phyloP scores from a whole-genome alignment of 208 protist genomes.

The Leishmania mexicana region DNA sequence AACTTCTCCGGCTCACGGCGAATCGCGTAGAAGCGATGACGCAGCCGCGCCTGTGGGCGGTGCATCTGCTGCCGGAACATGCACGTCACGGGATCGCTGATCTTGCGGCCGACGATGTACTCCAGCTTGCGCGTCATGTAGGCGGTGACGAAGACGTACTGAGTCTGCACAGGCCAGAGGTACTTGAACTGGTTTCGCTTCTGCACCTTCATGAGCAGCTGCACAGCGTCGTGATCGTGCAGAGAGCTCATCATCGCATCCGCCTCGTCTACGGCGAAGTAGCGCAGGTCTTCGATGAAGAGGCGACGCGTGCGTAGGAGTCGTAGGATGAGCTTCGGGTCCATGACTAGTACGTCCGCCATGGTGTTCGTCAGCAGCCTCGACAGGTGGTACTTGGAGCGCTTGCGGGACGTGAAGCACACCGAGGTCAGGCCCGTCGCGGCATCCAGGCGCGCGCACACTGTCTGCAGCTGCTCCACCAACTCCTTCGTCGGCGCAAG shows the following conservation, averaged over 20 bases:
- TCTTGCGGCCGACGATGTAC: constrained; percentile 61
- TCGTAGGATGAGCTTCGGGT: constrained; percentile 71
- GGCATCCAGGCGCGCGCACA: constrained; percentile 56
- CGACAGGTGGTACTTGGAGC: constrained; percentile 67
- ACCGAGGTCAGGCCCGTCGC: constrained; percentile 62
- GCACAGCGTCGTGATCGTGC: constrained; percentile 82
- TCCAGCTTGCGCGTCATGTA: constrained; percentile 84
- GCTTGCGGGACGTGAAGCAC: constrained; percentile 69
- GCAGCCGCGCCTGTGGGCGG: constrained; percentile 43
- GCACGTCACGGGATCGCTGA: constrained; percentile 56
- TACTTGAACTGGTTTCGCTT: constrained; percentile 79
- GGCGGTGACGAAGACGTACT: constrained; percentile 75
- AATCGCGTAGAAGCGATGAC: constrained; percentile 73
- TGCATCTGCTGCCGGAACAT: constrained; percentile 73
- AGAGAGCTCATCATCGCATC: constrained; percentile 74
- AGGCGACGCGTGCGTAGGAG: constrained; percentile 72
- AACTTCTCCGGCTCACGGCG: constrained; percentile 68
- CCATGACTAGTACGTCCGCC: constrained; percentile 83
- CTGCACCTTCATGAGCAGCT: constrained; percentile 76
- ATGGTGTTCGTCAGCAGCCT: constrained; percentile 63
- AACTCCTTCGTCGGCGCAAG: constrained; percentile 78
- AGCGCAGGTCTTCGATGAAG: constrained; percentile 88
- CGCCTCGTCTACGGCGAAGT: constrained; percentile 87
- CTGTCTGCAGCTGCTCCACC: constrained; percentile 66
- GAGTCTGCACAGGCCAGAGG: constrained; percentile 86